Percentiles rank a stretch among this genome's conserved stretches.
Conservation (phyloP, 768 basidiomycete species). For the Infundibulicybe gibba region DNA sequence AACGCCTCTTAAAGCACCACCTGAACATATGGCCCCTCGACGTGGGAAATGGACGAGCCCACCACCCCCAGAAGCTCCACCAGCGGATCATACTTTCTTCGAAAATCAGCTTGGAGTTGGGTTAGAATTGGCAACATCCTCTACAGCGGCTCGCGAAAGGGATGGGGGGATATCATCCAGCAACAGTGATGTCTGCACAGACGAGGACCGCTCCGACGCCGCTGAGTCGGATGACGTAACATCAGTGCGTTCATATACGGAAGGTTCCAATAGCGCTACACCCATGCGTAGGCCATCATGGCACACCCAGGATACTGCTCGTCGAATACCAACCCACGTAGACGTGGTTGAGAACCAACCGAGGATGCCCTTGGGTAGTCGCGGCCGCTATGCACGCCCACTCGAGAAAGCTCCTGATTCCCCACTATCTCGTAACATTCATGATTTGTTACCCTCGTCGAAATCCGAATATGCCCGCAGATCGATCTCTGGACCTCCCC, state of each 20-base stretch:
- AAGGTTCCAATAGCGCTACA: constrained; percentile 35
- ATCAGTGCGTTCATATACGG: constrained; percentile 65
- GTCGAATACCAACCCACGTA: constrained; percentile 11
- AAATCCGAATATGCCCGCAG: constrained; percentile 37
- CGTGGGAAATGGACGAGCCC: constrained; percentile 84
- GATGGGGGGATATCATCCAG: constrained; percentile 49
- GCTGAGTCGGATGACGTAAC: constrained; percentile 66
- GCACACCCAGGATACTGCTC: constrained; percentile 32
- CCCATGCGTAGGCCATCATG: constrained; percentile 44
- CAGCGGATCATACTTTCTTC: constrained; percentile 61
- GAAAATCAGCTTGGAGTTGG: constrained; percentile 64
- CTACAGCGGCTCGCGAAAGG: constrained; percentile 55
- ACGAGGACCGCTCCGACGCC: constrained; percentile 63
- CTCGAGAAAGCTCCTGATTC: constrained; percentile 17
- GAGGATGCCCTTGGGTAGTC: constrained; percentile 3
- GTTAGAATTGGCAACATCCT: constrained; percentile 64
- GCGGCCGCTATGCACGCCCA: constrained; percentile 25
- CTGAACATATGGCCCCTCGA: constrained; percentile 80
- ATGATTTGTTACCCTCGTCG: constrained; percentile 22
- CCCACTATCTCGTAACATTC: constrained; percentile 16
- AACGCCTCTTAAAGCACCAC: constrained; percentile 41
- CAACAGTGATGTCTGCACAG: constrained; percentile 62
- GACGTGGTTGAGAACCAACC: background rate
- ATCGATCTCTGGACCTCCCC: constrained; percentile 40
- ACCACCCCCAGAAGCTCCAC: constrained; percentile 73